Evolutionary conservation across 2,329 filamentous ascomycete genomes (phyloP).

Genomic region (Stenocarpella maydis): DNA sequence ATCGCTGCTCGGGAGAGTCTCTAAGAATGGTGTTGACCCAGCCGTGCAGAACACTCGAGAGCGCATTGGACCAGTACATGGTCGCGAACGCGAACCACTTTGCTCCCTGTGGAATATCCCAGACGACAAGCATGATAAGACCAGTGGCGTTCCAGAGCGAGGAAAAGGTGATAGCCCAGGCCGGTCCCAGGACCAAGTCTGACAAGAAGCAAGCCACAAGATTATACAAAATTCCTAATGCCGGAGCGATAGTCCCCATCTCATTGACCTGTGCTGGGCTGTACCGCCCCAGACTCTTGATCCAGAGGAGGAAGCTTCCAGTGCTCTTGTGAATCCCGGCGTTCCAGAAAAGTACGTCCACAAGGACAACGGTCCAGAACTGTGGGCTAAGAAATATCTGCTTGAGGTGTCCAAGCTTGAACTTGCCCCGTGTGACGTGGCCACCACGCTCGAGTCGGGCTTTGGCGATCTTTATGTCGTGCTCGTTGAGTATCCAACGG

Average conservation of each 20-base stretch:
- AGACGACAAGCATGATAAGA: constrained; percentile 61
- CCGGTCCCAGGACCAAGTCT: constrained; percentile 60
- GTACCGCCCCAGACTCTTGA: constrained; percentile 63
- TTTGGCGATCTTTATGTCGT: constrained; percentile 56
- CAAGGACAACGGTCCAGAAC: constrained; percentile 59
- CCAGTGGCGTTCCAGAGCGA: constrained; percentile 60
- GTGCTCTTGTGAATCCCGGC: constrained; percentile 53
- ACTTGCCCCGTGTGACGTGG: constrained; percentile 49
- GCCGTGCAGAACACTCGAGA: constrained; percentile 63
- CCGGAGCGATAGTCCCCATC: constrained; percentile 60
- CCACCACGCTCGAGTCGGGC: constrained; percentile 54
- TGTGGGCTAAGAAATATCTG: constrained; percentile 51
- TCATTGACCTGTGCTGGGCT: constrained; percentile 57
- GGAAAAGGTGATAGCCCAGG: constrained; percentile 63
- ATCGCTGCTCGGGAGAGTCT: constrained; percentile 54
- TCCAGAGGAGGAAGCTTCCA: constrained; percentile 63
- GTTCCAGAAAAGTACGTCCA: constrained; percentile 67
- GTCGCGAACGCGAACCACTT: constrained; percentile 62
- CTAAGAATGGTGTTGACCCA: constrained; percentile 62
- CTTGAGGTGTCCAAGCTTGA: constrained; percentile 44
- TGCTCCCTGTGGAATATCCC: constrained; percentile 62
- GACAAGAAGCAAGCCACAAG: constrained; percentile 62
- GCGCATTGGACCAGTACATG: constrained; percentile 56
- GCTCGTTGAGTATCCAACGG: constrained; percentile 53
- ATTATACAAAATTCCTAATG: constrained; percentile 64